Conservation (phyloP, 2,329 filamentous ascomycete genomes). For the Pyrenophora teres region DNA sequence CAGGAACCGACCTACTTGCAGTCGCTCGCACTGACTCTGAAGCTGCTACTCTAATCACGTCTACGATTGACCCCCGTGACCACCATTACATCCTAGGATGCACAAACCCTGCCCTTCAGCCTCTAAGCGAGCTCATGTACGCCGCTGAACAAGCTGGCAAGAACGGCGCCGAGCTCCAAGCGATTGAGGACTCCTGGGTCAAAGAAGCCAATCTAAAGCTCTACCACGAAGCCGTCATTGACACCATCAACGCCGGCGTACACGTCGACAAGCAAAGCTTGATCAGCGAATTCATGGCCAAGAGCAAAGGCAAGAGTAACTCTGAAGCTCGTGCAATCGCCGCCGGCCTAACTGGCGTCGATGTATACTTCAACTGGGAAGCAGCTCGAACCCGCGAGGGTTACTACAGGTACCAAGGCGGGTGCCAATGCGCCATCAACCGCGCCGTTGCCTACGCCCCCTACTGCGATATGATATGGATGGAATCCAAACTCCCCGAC, state of each 20-base stretch:
- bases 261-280: slow-evolving; percentile 71
- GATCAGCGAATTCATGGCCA: slow-evolving; percentile 67
- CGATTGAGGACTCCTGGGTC: slow-evolving; percentile 89
- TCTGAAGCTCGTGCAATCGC: slow-evolving; percentile 80
- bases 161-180: slow-evolving; percentile 77
- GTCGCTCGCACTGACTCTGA: slow-evolving; percentile 96
- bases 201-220: slow-evolving; percentile 78
- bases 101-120: slow-evolving; percentile 83
- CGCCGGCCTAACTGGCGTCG: slow-evolving; percentile 73
- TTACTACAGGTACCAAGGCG: slow-evolving; percentile 90
- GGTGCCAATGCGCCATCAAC: slow-evolving; percentile 89
- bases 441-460: slow-evolving; percentile 89
- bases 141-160: slow-evolving; percentile 83
- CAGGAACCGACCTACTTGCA: slow-evolving; percentile 81
- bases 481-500: slow-evolving; percentile 97
- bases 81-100: slow-evolving; percentile 89
- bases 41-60: slow-evolving; percentile 95
- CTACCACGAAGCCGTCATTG: slow-evolving; percentile 87
- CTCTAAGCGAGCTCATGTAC: slow-evolving; percentile 88
- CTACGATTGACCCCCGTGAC: slow-evolving; percentile 93
- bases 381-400: slow-evolving; percentile 90
- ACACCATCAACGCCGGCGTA: slow-evolving; percentile 73
- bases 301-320: slow-evolving; percentile 83
- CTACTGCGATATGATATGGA: slow-evolving; percentile 97
- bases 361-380: slow-evolving; percentile 95